phyloP scores from a whole-genome alignment of 805 yeast genomes.

The Maudiozyma pseudohumilis region DNA sequence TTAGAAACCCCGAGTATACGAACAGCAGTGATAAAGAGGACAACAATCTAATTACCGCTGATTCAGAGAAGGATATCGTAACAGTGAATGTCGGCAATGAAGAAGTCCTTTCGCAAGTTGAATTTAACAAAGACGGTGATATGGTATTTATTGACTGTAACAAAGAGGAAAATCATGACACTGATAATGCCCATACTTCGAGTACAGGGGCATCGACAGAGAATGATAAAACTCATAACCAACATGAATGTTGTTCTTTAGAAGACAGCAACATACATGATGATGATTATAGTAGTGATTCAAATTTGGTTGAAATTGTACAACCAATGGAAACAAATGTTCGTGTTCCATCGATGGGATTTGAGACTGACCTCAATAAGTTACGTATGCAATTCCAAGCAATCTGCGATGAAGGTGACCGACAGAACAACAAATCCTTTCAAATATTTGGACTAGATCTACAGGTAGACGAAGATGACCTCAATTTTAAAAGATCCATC shows the following conservation, averaged over 20 bases:
- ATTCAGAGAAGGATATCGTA: slow-evolving; percentile 5
- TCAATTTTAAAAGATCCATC: background rate
- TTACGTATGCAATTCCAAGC: background rate
- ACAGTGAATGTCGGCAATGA: slow-evolving; percentile 19
- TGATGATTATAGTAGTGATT: background rate
- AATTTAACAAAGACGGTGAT: slow-evolving; percentile 11
- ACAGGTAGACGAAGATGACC: slow-evolving; percentile 1
- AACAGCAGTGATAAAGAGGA: background rate
- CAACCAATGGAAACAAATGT: slow-evolving; percentile 12
- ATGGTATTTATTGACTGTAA: slow-evolving; percentile 13
- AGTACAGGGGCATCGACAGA: too few species aligned
- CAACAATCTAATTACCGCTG: background rate
- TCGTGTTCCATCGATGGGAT: slow-evolving; percentile 7
- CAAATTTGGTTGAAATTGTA: slow-evolving; percentile 1
- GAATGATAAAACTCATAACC: background rate
- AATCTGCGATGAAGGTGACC: background rate
- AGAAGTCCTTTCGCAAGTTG: slow-evolving; percentile 13
- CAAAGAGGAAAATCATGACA: background rate
- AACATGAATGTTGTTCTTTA: background rate
- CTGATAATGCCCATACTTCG: background rate
- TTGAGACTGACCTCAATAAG: background rate
- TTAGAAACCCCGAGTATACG: background rate
- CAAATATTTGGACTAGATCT: background rate
- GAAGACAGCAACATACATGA: background rate
- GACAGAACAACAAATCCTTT: background rate